A percentile compares a stretch with the other conserved stretches of the same genome.
These are phyloP conservation scores for Tuber brumale DNA, from an alignment of 495 filamentous ascomycete genomes.

Conservation along the genomic window DNA sequence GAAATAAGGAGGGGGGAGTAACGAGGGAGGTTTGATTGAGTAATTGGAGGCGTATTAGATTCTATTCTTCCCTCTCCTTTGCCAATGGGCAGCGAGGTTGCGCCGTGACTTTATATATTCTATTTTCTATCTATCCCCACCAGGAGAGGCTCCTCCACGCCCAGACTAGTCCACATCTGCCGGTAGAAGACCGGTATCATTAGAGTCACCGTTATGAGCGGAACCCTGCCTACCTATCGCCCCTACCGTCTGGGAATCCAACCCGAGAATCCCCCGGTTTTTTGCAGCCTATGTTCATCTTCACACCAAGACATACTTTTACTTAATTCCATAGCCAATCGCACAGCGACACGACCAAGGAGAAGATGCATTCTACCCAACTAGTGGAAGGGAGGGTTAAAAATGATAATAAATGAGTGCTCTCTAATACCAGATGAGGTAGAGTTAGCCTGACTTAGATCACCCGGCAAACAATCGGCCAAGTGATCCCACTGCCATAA, in stretches of 20 bases:
- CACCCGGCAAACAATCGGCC: background rate
- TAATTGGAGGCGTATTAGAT: background rate
- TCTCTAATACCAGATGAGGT: background rate
- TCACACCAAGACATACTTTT: background rate
- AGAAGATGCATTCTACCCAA: background rate
- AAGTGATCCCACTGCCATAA: background rate
- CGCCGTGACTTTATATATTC: background rate
- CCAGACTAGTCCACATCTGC: background rate
- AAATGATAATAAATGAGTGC: background rate
- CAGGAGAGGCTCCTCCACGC: background rate
- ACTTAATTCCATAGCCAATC: background rate
- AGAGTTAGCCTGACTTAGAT: background rate
- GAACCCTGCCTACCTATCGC: background rate
- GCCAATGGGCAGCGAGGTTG: background rate
- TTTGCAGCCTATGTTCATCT: background rate
- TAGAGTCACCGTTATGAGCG: background rate
- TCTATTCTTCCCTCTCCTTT: background rate
- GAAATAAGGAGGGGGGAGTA: background rate
- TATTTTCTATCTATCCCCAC: background rate
- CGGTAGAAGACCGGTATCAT: background rate
- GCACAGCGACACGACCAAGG: constrained; percentile 1
- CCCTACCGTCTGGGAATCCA: background rate
- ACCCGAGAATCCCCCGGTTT: background rate
- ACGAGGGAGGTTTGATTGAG: background rate
- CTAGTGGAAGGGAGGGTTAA: background rate